A percentile compares a stretch with the other conserved stretches of the same genome.
Conservation (phyloP, 768 basidiomycete species). For the Lactifluus pinguis region DNA sequence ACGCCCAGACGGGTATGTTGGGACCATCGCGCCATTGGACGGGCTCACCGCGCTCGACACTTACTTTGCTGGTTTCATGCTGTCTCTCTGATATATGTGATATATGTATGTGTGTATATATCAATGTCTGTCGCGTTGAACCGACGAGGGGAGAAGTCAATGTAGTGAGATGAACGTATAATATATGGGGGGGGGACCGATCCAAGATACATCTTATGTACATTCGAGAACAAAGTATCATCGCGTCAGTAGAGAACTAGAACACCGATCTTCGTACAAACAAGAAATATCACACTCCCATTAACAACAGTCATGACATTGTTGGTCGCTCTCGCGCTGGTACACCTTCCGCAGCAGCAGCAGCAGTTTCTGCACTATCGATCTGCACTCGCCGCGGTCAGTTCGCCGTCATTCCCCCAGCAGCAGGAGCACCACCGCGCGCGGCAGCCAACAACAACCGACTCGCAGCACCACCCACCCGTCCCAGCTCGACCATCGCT, state of each 20-base stretch:
- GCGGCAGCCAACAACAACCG: conserved; percentile 6
- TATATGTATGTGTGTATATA: too few species aligned
- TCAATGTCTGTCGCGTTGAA: too few species aligned
- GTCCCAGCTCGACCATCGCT: background rate
- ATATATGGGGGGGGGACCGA: background rate
- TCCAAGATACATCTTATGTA: background rate
- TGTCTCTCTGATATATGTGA: background rate
- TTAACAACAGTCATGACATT: conserved; percentile 26
- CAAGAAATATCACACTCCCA: background rate
- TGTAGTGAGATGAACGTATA: background rate
- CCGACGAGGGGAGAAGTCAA: background rate
- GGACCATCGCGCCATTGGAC: conserved; percentile 44
- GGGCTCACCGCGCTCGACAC: conserved; percentile 28
- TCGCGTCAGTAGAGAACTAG: background rate
- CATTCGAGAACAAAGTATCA: background rate
- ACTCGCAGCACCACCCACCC: conserved; percentile 12
- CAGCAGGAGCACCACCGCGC: too few species aligned
- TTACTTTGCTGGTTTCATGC: conserved; percentile 44
- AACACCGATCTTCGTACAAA: too few species aligned
- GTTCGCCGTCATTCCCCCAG: background rate
- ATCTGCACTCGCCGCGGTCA: conserved; percentile 60
- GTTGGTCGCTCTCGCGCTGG: conserved; percentile 34
- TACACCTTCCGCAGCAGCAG: conserved; percentile 41
- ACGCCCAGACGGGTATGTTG: conserved; percentile 61
- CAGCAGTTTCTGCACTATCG: conserved; percentile 60